Evolutionary conservation across 768 basidiomycete species (phyloP), one percentile per base, ranked within the genome.

Genomic region (Russula earlei): DNA sequence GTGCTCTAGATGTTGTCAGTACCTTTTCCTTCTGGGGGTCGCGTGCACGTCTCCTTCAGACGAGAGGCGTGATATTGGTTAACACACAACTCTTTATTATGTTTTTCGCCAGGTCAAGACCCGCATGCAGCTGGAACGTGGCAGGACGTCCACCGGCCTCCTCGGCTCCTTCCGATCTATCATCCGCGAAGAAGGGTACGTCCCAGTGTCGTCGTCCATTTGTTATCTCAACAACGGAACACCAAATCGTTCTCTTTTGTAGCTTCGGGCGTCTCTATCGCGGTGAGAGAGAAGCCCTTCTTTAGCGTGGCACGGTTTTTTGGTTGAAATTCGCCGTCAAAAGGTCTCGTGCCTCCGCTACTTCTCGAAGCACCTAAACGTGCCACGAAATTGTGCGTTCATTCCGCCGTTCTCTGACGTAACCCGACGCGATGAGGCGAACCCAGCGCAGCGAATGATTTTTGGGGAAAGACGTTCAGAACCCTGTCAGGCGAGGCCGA

Each of bases 331-430:
- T 20, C 20, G 20, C 15, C 29, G 19, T 27, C 12, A 24, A 34
- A 42, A 88, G 86, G 95, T 63, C 83, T 99, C 56, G 85, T 93
- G n/a, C 92, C 96, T 10, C 96, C 96, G 17, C 71, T 99, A 10
- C 80, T 98, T 65, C 74, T 99, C 43, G 96, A 99, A 71, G 96
- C 96, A 15, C 96, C 96, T 2, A 99, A 99, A 74, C 85, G 96
- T 71, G 96, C 96, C 15, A 89, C 93, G 46, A 99, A 98, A 79
- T 90, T 89, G 87, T 87, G 61, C 59, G 82, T 33, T 73, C 12
- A 9, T 20, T 31, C 25, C 50, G 50, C 64, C 37, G 58, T 27
- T 36, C 47, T 29, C 45, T 47, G 33, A 49, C 55, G n/a, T 27
- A 36, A 49, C 55, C 17, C 24, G 42, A 34, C 56, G 61, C 40